phyloP scores from a whole-genome alignment of 108 stramenopile species.

The Thalassiosira profunda region DNA sequence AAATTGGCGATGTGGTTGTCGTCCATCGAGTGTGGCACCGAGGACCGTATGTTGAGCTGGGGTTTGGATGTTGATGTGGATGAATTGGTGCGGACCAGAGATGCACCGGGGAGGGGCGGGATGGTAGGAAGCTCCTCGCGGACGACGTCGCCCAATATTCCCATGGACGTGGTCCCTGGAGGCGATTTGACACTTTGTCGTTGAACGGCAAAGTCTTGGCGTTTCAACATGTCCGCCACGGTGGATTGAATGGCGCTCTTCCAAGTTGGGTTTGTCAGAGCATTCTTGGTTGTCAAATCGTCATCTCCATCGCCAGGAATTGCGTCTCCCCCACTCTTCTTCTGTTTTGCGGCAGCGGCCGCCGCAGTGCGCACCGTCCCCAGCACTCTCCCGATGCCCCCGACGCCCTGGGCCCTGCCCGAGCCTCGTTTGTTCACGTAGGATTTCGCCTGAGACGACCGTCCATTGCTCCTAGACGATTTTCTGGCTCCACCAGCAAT shows the following conservation, averaged over 20 bases:
- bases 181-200: constrained; percentile 10
- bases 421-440: constrained; percentile 18
- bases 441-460: constrained; percentile 17
- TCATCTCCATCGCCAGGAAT: background rate
- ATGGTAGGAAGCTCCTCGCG: constrained; percentile 19
- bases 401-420: background rate
- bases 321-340: background rate
- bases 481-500: constrained; percentile 9
- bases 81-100: constrained; percentile 1
- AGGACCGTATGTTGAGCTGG: constrained; percentile 31
- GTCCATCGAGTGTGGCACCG: constrained; percentile 49
- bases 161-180: constrained; percentile 29
- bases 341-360: constrained; percentile 9
- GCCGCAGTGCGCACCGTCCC: constrained; percentile 42
- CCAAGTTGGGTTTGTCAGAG: constrained; percentile 15
- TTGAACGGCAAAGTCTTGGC: constrained; percentile 2
- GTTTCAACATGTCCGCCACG: constrained; percentile 23
- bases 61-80: background rate
- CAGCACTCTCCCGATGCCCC: constrained; percentile 34
- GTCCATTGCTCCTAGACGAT: constrained; percentile 17
- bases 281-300: background rate
- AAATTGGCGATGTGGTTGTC: constrained; percentile 83
- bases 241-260: constrained; percentile 32
- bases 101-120: constrained; percentile 26
- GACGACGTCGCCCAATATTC: constrained; percentile 13